Base-by-base conservation (phyloP, 495 filamentous ascomycete genomes). In the Acidiella bohemica region DNA sequence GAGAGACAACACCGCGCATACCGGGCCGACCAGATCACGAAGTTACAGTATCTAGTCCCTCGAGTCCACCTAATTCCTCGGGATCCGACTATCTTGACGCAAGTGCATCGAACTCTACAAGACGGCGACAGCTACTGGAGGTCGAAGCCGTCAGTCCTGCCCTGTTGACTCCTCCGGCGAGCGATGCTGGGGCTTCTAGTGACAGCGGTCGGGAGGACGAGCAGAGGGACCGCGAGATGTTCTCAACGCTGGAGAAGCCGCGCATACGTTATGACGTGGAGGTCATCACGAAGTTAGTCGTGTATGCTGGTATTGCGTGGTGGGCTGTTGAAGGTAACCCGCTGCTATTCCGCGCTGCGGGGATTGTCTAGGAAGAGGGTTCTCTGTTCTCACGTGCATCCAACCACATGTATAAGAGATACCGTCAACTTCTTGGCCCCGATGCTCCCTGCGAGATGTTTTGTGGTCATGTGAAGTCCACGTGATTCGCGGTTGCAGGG, bases 191-290 rank as follows among this genome's bases (percentile, higher is more conserved):
- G 12, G 46, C 47, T 18, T 28, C 46, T 50, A 44, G 48, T 65
- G 32, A 67, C 71, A 47, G 67, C 72, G 60, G 46, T 42, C 70
- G 31, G 12, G 55, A 70, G 59, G 52, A 67, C 10, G 66, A 69
- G 39, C 59, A 62, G 20, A 71, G 78, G 26, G 81, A 92, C 53
- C 74, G 71, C 46, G 82, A 93, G 53, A 75, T 97, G 51, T 94
- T 95, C 57, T 76, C 75, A 13, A 74, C 70, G 56, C 70, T 96
- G 37, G 77, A 86, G 40, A 86, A 77, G 59, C 85, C 90, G 14
- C 75, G 90, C 38, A 86, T 94, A 21, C 70, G 86, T 47, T 97
- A 97, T 55, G 90, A 97, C 63, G 88, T 95, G 7, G 90, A 97
- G 56, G 88, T 97, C 16, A 75, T 96, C 29, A 96, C 90, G 13